Evolutionary conservation across 2,329 filamentous ascomycete species (phyloP).

Genomic region (Ilyonectria mors-panacis): DNA sequence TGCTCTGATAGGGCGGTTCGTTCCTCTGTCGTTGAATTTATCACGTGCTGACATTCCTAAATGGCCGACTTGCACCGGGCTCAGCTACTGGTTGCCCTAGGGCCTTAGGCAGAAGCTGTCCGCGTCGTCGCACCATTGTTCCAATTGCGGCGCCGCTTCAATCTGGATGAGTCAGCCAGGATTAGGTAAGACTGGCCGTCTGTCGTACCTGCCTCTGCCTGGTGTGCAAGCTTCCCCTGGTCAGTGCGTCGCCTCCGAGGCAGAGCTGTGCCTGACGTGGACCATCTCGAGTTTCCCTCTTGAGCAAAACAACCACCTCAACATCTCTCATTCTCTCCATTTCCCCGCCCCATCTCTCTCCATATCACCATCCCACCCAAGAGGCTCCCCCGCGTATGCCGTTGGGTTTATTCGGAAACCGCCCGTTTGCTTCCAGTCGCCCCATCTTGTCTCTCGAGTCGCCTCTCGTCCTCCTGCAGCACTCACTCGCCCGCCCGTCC

Average conservation of each 20-base stretch:
- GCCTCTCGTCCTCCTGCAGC: conserved; percentile 37
- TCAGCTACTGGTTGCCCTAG: not conserved
- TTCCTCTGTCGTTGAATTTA: not conserved
- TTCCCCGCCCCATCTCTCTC: conserved; percentile 31
- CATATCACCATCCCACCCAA: conserved; percentile 21
- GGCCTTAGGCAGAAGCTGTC: conserved; percentile 23
- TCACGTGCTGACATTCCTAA: conserved; percentile 3
- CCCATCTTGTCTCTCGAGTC: conserved; percentile 35
- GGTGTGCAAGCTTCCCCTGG: conserved; percentile 40
- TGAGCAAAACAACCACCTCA: conserved; percentile 49
- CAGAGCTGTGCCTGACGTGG: conserved; percentile 65
- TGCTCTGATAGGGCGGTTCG: not conserved
- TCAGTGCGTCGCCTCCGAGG: conserved; percentile 51
- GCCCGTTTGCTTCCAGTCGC: conserved; percentile 32
- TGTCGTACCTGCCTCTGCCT: conserved; percentile 36
- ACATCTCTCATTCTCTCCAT: conserved; percentile 26
- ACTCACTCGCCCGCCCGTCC: conserved; percentile 38
- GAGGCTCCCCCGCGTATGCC: conserved; percentile 37
- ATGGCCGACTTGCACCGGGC: conserved; percentile 2
- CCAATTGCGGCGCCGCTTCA: conserved; percentile 15
- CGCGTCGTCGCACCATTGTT: conserved; percentile 21
- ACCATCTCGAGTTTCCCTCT: conserved; percentile 52
- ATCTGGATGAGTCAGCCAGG: conserved; percentile 31
- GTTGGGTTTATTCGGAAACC: conserved; percentile 41
- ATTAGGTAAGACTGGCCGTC: conserved; percentile 40